These are phyloP conservation scores for Pleurotus pulmonarius DNA, from an alignment of 768 basidiomycete genomes.

Conservation along the genomic window DNA sequence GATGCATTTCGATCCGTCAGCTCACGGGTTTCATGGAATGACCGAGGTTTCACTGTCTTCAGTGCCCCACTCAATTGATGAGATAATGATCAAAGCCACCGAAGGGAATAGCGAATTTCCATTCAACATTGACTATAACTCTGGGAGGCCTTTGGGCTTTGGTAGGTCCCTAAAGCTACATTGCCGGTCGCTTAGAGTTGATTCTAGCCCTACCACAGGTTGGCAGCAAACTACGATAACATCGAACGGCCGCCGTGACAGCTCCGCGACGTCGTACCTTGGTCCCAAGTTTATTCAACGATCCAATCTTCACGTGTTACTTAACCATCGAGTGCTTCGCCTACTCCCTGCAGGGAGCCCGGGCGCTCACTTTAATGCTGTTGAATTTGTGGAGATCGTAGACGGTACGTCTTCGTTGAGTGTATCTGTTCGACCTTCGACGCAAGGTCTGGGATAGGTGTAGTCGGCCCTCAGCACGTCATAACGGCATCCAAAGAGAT, in stretches of 20 bases:
- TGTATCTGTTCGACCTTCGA: not conserved
- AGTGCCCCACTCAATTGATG: constrained; percentile 13
- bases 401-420: not conserved
- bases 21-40: constrained; percentile 21
- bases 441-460: not conserved
- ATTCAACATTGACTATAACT: constrained; percentile 29
- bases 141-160: constrained; percentile 24
- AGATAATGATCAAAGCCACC: constrained; percentile 19
- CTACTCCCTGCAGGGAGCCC: not conserved
- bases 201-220: too few species aligned
- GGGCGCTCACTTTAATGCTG: constrained; percentile 13
- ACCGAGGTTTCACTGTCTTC: constrained; percentile 17
- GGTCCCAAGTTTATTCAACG: constrained; percentile 19
- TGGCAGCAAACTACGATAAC: constrained; percentile 24
- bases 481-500: constrained; percentile 29
- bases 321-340: constrained; percentile 16
- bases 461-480: not conserved
- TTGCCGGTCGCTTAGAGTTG: too few species aligned
- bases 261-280: constrained; percentile 17
- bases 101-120: constrained; percentile 21
- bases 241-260: constrained; percentile 18
- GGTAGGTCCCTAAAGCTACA: constrained; percentile 11
- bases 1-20: constrained; percentile 20
- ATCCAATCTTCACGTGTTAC: constrained; percentile 27
- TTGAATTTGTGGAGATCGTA: constrained; percentile 11